Evolutionary conservation across 371 early-diverging fungal species (phyloP).

Genomic region (Mortierella sp.): DNA sequence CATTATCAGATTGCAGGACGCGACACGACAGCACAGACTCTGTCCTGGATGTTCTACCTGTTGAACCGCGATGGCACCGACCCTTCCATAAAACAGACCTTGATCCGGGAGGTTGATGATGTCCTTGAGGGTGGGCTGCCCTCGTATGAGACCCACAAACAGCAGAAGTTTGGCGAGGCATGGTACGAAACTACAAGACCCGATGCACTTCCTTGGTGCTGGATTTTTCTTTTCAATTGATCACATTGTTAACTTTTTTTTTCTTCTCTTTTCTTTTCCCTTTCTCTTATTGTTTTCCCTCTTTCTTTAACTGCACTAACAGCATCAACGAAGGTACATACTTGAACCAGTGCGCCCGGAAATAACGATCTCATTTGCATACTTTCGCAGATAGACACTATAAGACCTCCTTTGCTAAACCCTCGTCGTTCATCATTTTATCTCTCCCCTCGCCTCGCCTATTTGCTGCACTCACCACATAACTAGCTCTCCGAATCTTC

Average conservation of each 20-base stretch:
- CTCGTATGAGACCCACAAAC: constrained; percentile 26
- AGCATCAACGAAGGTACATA: too few species aligned
- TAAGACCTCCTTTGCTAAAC: too few species aligned
- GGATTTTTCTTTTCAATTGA: too few species aligned
- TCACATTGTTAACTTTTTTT: too few species aligned
- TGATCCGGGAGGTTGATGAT: constrained; percentile 22
- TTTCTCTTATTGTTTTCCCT: too few species aligned
- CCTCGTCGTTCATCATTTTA: too few species aligned
- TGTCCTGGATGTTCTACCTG: constrained; percentile 78
- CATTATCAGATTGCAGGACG: constrained; percentile 63
- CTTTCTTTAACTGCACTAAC: too few species aligned
- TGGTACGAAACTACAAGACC: constrained; percentile 15
- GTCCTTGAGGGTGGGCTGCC: constrained; percentile 30
- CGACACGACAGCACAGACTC: constrained; percentile 81
- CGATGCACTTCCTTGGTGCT: not conserved
- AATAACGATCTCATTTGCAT: too few species aligned
- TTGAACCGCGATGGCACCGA: constrained; percentile 39
- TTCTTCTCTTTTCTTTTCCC: too few species aligned
- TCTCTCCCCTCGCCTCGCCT: too few species aligned
- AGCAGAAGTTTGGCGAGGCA: constrained; percentile 44
- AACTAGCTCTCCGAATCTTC: constrained; percentile 16
- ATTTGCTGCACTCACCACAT: not conserved
- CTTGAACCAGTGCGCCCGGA: too few species aligned
- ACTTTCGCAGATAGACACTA: too few species aligned
- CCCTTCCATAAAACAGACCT: not conserved